phyloP scores from a whole-genome alignment of 2,329 filamentous ascomycete genomes.

The Fusarium citri region DNA sequence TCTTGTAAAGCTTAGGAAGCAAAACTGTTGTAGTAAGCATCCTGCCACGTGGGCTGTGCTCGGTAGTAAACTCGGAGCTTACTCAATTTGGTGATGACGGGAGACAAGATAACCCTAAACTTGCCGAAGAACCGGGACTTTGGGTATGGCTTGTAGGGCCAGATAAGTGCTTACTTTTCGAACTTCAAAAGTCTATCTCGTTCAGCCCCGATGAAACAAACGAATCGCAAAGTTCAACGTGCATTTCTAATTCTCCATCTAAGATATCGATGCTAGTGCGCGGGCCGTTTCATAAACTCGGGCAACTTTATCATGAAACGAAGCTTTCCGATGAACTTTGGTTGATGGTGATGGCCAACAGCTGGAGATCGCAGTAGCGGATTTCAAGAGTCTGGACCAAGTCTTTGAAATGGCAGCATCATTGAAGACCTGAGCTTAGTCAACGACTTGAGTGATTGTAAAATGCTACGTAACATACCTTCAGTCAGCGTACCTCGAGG shows the following conservation, averaged over 20 bases:
- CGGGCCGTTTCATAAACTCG: fast-evolving
- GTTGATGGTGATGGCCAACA: neutral
- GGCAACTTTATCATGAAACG: neutral
- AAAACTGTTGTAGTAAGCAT: neutral
- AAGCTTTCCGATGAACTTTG: neutral
- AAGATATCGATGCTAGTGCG: neutral
- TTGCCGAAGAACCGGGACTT: neutral
- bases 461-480: neutral
- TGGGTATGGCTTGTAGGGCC: neutral
- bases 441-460: neutral
- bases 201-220: neutral
- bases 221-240: neutral
- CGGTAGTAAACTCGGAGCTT: neutral
- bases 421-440: neutral
- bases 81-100: neutral
- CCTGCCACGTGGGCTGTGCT: neutral
- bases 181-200: neutral
- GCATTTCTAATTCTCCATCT: neutral
- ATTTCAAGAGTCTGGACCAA: neutral
- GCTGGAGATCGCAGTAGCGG: neutral
- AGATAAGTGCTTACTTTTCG: neutral
- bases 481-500: neutral
- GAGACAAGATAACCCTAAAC: neutral
- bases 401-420: no score
- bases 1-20: neutral